Evolutionary conservation across 2,329 filamentous ascomycete genomes (phyloP), one percentile per base, ranked within the genome.

Genomic region (Ceratocystis lukuohia): DNA sequence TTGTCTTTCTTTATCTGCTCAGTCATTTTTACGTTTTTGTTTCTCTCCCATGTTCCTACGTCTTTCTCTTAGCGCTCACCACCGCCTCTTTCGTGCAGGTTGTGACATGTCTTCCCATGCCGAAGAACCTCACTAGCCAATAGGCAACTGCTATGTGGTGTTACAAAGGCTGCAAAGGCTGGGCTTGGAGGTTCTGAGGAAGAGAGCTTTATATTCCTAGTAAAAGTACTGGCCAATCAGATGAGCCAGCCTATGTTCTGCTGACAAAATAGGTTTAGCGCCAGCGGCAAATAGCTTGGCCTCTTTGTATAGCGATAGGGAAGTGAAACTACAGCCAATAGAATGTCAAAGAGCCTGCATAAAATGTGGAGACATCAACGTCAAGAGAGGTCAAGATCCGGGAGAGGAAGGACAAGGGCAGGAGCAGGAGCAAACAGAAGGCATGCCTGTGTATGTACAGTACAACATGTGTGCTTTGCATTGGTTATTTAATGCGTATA

Each of bases 251-350:
- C 7, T n/a, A 20, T 46, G 61, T 22, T 64, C 17, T 64, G n/a
- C 30, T 48, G 33, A 44, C 62, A n/a, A 44, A 67, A 28, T 61
- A 44, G 62, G 66, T 17, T 65, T 67, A 67, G 66, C 66, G 66
- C 44, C 41, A 61, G 66, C 66, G 66, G 66, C 44, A 64, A 67
- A 44, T 25, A 57, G 57, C 37, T 62, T 62, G 6, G 48, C 48
- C 4, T 50, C 12, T 50, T 50, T 20, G n/a, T 20, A 22, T 50
- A 25, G 48, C 22, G 17, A 12, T 50, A 50, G n/a, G 10, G 46
- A 50, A 3, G 12, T 12, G 44, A 17, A 15, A n/a, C 22, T 28
- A 25, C 45, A 30, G 12, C 53, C 53, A 57, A 57, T 57, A 15
- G 17, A 12, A 30, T 57, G 25, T n/a, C 53, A 33, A n/a, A 25